Evolutionary conservation across 192 early-diverging fungal species (phyloP), one percentile per base, ranked within the genome.

Genomic region (Phlyctochytrium bullatum): DNA sequence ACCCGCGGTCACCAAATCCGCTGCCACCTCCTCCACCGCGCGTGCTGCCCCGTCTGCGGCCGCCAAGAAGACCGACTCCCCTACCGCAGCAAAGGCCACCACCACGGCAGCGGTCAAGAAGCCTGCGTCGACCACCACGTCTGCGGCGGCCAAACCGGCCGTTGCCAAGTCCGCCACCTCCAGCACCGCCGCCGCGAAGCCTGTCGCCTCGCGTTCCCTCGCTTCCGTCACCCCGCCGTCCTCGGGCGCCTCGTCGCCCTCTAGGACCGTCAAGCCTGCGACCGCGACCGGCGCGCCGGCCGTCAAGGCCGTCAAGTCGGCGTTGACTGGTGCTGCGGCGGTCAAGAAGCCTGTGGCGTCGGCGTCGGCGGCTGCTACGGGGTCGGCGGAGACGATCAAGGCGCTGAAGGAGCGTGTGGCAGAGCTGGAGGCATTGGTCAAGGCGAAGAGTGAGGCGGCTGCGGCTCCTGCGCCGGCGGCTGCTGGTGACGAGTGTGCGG

Each of bases 361-460:
- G 25, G 27, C 54, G 27, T 10, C 14, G 6, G 27, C 54, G 12
- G 54, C 54, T 10, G 54, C 54, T 28, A 10, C 54, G 12, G 27
- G 14, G 14, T 6, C 12, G 12, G 27, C 54, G 54, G 54, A 57
- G 27, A 6, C 66, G n/a, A 52, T 66, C n/a, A 27, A 34, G 16
- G 63, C 70, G 4, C 59, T 71, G 29, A 64, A 59, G 47, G 64
- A 35, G 2, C 70, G 65, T 24, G 36, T 72, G 12, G 54, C 29
- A 3, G 63, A 32, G 12, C 50, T 72, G 27, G 70, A 72, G 56
- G 51, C 53, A 25, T n/a, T 17, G 29, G 36, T 64, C 0, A 29
- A 10, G 1, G 63, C 50, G 57, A 61, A 14, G 31, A 52, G n/a
- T 20, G 52, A 61, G 24, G 14, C 27, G 0, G 3, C 36, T 35